A percentile compares a stretch with the other conserved stretches of the same genome.
Evolutionary conservation across 331 rosid species (phyloP).

Genomic region (Saraca asoca): DNA sequence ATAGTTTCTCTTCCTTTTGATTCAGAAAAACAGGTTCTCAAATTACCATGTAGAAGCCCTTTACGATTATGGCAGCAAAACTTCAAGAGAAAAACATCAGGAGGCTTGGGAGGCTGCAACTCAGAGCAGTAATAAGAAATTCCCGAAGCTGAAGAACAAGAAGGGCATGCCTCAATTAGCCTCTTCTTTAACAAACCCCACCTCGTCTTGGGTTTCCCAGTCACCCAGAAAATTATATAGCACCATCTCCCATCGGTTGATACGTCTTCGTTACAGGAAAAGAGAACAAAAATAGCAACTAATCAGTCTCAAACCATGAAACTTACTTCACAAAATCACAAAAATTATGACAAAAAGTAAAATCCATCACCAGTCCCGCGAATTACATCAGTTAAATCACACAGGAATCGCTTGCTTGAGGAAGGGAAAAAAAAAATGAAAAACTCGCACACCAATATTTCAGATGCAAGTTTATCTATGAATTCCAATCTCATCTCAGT

Average conservation of each 20-base stretch:
- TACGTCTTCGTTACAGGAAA: slow-evolving; percentile 61
- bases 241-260: slow-evolving; percentile 99
- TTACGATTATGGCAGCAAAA: slow-evolving; percentile 72
- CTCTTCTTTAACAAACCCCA: slow-evolving; percentile 86
- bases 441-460: slow-evolving; percentile 1
- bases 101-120: slow-evolving; percentile 59
- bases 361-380: slow-evolving; percentile 12
- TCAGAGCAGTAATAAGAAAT: slow-evolving; percentile 62
- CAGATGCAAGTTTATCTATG: slow-evolving; percentile 20
- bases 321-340: slow-evolving; percentile 16
- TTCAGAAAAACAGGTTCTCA: neutral
- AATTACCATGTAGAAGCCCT: slow-evolving; percentile 90
- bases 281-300: neutral
- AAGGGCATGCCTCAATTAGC: slow-evolving; percentile 73
- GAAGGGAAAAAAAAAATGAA: too few species aligned
- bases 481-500: neutral
- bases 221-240: slow-evolving; percentile 86
- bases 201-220: slow-evolving; percentile 65
- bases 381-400: neutral
- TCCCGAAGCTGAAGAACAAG: slow-evolving; percentile 82
- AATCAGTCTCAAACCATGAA: slow-evolving; percentile 22
- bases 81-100: slow-evolving; percentile 73
- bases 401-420: neutral
- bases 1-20: too few species aligned
- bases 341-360: neutral